Evolutionary conservation across 2,329 filamentous ascomycete species (phyloP), one percentile per base, ranked within the genome.

Genomic region (Metarhizium album): DNA sequence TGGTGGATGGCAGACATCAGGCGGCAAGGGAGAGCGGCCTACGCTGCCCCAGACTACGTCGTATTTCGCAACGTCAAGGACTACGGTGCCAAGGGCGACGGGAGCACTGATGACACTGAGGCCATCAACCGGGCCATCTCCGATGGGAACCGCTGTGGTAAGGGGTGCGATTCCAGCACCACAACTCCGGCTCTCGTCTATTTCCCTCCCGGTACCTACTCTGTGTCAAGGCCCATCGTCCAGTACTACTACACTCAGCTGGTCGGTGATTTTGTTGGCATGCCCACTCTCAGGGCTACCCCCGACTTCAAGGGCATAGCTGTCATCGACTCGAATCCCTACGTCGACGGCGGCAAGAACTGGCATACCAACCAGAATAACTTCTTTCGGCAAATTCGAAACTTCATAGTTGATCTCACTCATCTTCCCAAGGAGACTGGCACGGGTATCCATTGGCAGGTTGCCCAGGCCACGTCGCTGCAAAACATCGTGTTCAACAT

Each of bases 201-300:
- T 74, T 95, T 97, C 73, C 90, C 90, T 38, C 75, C 87, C 11
- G 90, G 91, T 57, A 94, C 83, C 51, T 97, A 96, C 63, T 62
- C 86, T 18, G 83, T 97, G 59, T 88, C 82, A 64, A 78, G 74
- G 61, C 87, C 91, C 22, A 80, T 97, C 57, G 70, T 90, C 48
- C 85, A 90, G 65, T 85, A 84, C 68, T 97, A 97, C 75, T 95
- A 95, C 73, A 95, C 90, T 9, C 90, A 96, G 66, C 80, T 97
- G 54, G 75, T 96, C 35, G 91, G 91, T 52, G 90, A 97, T 71
- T 82, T 84, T 46, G 63, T 79, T 60, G 74, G 78, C 55, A 68
- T 84, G 14, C 90, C 91, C 0, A 84, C 83, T 0, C 74, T 96
- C 67, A 89, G 91, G 72, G 85, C 86, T 3, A 67, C 80, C 1